phyloP scores from a whole-genome alignment of 805 yeast species.

The Grigorovia transvaalensis region DNA sequence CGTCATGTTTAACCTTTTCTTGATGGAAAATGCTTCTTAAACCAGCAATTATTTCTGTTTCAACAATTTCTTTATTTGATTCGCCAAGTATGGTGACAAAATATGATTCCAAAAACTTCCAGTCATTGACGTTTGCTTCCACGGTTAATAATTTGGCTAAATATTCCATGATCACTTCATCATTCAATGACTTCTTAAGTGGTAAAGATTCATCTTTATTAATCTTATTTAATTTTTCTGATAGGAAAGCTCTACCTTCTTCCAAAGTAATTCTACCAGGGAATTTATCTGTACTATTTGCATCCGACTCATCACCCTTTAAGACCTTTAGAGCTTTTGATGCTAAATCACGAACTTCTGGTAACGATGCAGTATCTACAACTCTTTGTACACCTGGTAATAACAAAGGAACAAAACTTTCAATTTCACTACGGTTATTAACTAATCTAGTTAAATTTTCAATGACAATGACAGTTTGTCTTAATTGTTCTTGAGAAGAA shows the following conservation, averaged over 20 bases:
- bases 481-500: constrained; percentile 88
- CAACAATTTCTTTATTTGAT: constrained; percentile 28
- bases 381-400: constrained; percentile 90
- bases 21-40: constrained; percentile 46
- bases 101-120: constrained; percentile 52
- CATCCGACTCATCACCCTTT: constrained; percentile 66
- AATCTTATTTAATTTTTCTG: constrained; percentile 16
- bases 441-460: constrained; percentile 94
- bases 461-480: constrained; percentile 92
- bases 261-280: constrained; percentile 59
- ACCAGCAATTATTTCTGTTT: constrained; percentile 34
- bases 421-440: constrained; percentile 86
- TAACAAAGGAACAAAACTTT: constrained; percentile 71
- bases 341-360: constrained; percentile 93
- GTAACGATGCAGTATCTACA: constrained; percentile 80
- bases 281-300: constrained; percentile 42
- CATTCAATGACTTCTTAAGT: constrained; percentile 17
- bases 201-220: constrained; percentile 6
- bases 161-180: constrained; percentile 34
- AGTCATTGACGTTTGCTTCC: constrained; percentile 65
- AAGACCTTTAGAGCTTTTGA: constrained; percentile 74
- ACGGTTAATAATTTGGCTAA: constrained; percentile 43
- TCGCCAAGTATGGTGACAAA: constrained; percentile 34
- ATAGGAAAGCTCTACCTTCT: constrained; percentile 40
- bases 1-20: constrained; percentile 38